phyloP scores from a whole-genome alignment of 352 stramenopile genomes.

The Phytophthora europaea region DNA sequence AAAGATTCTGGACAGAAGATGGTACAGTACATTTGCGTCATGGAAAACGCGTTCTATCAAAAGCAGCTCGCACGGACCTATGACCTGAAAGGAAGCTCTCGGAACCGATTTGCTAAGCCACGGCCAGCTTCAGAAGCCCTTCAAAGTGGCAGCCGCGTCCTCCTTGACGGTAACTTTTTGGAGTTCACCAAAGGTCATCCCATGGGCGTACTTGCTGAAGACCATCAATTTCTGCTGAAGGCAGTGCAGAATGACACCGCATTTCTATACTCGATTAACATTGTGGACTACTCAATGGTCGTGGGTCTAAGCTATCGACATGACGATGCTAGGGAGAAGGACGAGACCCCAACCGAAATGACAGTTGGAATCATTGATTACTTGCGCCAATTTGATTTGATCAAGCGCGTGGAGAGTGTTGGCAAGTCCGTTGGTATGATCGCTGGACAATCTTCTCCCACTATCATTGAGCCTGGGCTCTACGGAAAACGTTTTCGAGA shows the following conservation, averaged over 20 bases:
- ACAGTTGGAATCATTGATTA: slow-evolving; percentile 99
- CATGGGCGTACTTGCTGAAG: slow-evolving; percentile 73
- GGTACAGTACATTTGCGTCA: slow-evolving; percentile 94
- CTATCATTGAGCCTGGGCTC: slow-evolving; percentile 97
- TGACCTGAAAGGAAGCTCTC: slow-evolving; percentile 98
- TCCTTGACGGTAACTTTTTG: slow-evolving; percentile 90
- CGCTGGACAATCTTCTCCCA: slow-evolving; percentile 96
- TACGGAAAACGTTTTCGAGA: slow-evolving; percentile 97
- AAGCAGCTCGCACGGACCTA: slow-evolving; percentile 95
- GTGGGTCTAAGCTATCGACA: slow-evolving; percentile 81
- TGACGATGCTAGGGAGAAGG: slow-evolving; percentile 41
- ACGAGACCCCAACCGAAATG: slow-evolving; percentile 71
- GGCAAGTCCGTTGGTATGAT: slow-evolving; percentile 99
- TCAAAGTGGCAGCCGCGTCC: slow-evolving; percentile 47
- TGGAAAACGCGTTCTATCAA: slow-evolving; percentile 98
- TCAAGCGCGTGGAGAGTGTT: slow-evolving; percentile 99
- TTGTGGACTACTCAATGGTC: slow-evolving; percentile 99
- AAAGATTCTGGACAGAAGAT: slow-evolving; percentile 93
- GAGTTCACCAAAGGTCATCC: slow-evolving; percentile 85
- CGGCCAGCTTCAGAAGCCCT: slow-evolving; percentile 32
- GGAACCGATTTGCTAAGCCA: slow-evolving; percentile 93
- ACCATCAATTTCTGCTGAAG: slow-evolving; percentile 75
- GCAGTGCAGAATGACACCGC: slow-evolving; percentile 97
- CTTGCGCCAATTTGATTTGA: slow-evolving; percentile 98
- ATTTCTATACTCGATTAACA: slow-evolving; percentile 99